A percentile compares a stretch with the other conserved stretches of the same genome.
Conservation (phyloP, 208 protist species). For the Strigomonas culicis region DNA sequence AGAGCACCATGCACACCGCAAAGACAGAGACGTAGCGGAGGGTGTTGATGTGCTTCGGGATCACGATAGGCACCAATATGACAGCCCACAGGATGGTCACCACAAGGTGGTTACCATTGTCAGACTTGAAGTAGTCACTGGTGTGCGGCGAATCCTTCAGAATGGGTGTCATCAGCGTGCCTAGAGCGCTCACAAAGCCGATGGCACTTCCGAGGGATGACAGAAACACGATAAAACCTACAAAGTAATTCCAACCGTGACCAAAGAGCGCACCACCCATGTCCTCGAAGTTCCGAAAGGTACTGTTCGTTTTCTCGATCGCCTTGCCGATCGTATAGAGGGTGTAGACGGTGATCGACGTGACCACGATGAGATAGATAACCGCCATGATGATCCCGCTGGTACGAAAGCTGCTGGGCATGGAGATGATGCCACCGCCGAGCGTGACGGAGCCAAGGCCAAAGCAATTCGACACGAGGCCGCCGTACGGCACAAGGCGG, state of each 20-base stretch:
- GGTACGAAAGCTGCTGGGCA: conserved; percentile 6
- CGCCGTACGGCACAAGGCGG: conserved; percentile 27
- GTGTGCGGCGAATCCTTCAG: conserved; percentile 10
- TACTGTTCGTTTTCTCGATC: conserved; percentile 26
- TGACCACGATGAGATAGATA: conserved; percentile 7
- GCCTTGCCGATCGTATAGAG: conserved; percentile 30
- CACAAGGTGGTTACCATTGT: conserved; percentile 34
- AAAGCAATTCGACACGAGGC: conserved; percentile 41
- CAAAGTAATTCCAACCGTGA: conserved; percentile 37
- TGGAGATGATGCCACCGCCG: conserved; percentile 51
- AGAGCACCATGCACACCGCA: conserved; percentile 57
- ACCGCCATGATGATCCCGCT: conserved; percentile 11
- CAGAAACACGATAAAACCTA: conserved; percentile 31
- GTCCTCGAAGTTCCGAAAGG: conserved; percentile 33
- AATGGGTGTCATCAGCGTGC: conserved; percentile 38
- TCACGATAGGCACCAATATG: conserved; percentile 56
- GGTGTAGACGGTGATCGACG: conserved; percentile 32
- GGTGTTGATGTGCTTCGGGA: conserved; percentile 45
- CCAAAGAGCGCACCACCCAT: conserved; percentile 33
- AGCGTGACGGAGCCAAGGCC: conserved; percentile 73
- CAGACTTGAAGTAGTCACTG: conserved; percentile 30
- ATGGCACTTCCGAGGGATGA: conserved; percentile 45
- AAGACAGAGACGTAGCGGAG: conserved; percentile 74
- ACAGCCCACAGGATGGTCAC: conserved; percentile 36
- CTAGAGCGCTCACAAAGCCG: conserved; percentile 49